Percentiles rank a stretch among this genome's conserved stretches.
phyloP scores from a whole-genome alignment of 108 stramenopile genomes.

The Nannochloropsis granulata region DNA sequence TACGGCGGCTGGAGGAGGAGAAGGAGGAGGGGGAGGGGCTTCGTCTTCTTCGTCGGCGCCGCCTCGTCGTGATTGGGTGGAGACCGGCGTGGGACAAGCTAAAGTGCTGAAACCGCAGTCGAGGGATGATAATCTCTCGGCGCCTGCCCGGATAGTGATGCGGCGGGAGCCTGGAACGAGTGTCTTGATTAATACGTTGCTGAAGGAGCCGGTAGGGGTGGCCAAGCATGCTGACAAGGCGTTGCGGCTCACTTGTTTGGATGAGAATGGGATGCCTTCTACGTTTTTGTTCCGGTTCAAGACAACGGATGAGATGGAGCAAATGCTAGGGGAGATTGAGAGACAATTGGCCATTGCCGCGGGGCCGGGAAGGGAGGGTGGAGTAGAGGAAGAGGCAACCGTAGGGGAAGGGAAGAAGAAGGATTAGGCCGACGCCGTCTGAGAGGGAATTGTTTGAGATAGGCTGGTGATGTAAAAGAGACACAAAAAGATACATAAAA shows the following conservation, averaged over 20 bases:
- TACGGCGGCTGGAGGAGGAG: too few species aligned
- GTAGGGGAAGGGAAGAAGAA: too few species aligned
- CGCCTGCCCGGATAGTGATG: neutral
- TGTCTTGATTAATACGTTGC: neutral
- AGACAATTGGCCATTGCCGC: neutral
- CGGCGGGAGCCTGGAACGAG: neutral
- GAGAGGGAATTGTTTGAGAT: too few species aligned
- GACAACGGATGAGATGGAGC: neutral
- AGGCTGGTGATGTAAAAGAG: too few species aligned
- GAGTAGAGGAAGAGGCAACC: too few species aligned
- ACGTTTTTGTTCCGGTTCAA: neutral
- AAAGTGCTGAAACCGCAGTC: neutral
- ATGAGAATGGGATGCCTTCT: neutral
- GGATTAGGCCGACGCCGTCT: too few species aligned
- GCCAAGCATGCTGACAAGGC: neutral
- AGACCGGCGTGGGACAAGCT: neutral
- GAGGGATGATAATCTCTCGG: neutral
- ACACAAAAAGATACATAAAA: too few species aligned
- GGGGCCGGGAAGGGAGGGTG: too few species aligned
- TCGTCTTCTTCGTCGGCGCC: neutral
- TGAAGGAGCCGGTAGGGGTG: neutral
- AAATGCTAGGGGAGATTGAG: neutral
- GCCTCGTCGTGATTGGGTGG: neutral
- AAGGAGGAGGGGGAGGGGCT: neutral
- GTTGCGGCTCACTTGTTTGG: neutral